phyloP scores from a whole-genome alignment of 495 filamentous ascomycete species.

The Evernia prunastri region DNA sequence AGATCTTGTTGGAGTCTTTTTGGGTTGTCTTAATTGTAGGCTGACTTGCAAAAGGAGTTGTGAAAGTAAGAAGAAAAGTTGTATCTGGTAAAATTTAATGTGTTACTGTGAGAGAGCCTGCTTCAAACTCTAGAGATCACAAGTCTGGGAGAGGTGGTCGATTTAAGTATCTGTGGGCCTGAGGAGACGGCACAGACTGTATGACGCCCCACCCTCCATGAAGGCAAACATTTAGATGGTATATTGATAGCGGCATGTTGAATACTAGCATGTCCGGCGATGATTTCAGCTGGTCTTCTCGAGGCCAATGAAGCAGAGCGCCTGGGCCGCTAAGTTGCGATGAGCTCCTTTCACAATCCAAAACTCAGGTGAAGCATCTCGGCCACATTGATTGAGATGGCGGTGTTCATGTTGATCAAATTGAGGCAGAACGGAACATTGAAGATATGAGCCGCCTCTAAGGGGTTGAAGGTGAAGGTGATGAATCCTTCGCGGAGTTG shows the following conservation, averaged over 20 bases:
- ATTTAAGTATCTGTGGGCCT: neutral
- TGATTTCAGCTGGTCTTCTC: neutral
- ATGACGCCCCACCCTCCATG: neutral
- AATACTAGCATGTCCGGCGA: neutral
- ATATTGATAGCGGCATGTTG: neutral
- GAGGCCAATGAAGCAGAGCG: neutral
- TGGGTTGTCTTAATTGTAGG: neutral
- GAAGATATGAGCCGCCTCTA: too few species aligned
- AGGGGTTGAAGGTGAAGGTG: too few species aligned
- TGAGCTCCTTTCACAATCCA: too few species aligned
- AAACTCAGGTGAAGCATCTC: too few species aligned
- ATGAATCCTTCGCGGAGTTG: too few species aligned
- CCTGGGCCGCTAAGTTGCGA: neutral
- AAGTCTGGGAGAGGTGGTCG: neutral
- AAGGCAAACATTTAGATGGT: neutral
- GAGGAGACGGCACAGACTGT: neutral
- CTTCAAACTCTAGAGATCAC: neutral
- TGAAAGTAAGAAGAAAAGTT: neutral
- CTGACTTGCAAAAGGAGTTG: neutral
- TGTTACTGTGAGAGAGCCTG: neutral
- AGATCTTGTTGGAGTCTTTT: neutral
- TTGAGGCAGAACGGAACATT: too few species aligned
- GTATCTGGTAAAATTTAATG: neutral
- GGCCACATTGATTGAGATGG: too few species aligned
- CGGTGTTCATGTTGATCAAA: too few species aligned